Evolutionary conservation across 805 yeast genomes (phyloP).

Genomic region (Metschnikowia drakensbergensis): DNA sequence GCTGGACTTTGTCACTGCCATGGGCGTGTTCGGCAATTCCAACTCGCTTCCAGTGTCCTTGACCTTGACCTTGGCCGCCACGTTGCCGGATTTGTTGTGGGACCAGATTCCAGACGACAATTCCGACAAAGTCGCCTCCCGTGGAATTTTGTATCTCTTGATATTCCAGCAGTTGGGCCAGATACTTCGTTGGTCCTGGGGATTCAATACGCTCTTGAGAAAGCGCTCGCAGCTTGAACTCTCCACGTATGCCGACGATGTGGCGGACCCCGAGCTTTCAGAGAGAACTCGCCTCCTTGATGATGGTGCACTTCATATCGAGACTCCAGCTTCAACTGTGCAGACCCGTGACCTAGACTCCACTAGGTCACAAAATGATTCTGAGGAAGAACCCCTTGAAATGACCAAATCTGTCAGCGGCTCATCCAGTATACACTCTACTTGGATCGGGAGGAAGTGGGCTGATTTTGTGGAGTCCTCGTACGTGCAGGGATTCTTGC

Average conservation of each 20-base stretch:
- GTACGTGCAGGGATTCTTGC: slow-evolving; percentile 23
- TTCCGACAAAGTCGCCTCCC: slow-evolving; percentile 66
- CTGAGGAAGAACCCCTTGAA: background rate
- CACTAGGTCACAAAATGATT: background rate
- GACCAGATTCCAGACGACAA: slow-evolving; percentile 64
- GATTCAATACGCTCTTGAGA: slow-evolving; percentile 65
- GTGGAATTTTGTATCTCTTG: slow-evolving; percentile 70
- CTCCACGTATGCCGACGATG: slow-evolving; percentile 5
- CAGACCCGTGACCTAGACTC: background rate
- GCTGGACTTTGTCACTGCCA: slow-evolving; percentile 88
- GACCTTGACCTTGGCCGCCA: slow-evolving; percentile 71
- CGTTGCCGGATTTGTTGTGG: slow-evolving; percentile 75
- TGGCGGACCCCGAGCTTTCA: background rate
- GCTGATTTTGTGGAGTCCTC: slow-evolving; percentile 6
- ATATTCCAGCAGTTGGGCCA: slow-evolving; percentile 84
- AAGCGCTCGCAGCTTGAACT: slow-evolving; percentile 43
- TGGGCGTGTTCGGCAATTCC: slow-evolving; percentile 95
- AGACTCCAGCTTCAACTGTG: slow-evolving; percentile 1
- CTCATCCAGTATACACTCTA: background rate
- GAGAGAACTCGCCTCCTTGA: slow-evolving; percentile 3
- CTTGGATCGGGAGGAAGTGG: slow-evolving; percentile 4
- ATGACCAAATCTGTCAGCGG: background rate
- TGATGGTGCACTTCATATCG: slow-evolving; percentile 8
- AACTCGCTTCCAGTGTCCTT: slow-evolving; percentile 92
- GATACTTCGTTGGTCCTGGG: slow-evolving; percentile 84